phyloP scores from a whole-genome alignment of 1,139 yeast species.

The Geotrichum restrictum region DNA sequence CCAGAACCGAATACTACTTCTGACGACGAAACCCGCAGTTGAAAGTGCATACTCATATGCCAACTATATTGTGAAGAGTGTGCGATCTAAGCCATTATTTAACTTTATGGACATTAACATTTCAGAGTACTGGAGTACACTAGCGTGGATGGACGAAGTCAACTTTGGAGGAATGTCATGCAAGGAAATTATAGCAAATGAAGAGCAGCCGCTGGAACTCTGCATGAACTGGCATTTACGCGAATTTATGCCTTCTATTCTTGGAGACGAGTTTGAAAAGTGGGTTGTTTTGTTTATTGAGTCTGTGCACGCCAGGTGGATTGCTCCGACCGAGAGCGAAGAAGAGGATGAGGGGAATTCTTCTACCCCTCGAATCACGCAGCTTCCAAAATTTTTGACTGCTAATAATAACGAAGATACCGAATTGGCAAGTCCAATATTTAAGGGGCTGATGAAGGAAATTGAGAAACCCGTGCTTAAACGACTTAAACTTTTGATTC shows the following conservation, averaged over 20 bases:
- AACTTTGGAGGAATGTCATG: slow-evolving; percentile 86
- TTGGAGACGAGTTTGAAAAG: slow-evolving; percentile 78
- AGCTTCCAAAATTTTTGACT: slow-evolving; percentile 15
- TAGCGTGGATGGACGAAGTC: slow-evolving; percentile 91
- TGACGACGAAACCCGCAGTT: slow-evolving; percentile 72
- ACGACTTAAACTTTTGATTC: slow-evolving; percentile 61
- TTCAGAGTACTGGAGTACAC: slow-evolving; percentile 79
- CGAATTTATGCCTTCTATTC: slow-evolving; percentile 66
- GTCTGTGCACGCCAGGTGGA: slow-evolving; percentile 57
- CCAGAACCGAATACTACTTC: slow-evolving; percentile 66
- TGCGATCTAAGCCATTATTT: slow-evolving; percentile 77
- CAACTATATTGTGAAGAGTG: slow-evolving; percentile 75
- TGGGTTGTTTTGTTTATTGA: slow-evolving; percentile 81
- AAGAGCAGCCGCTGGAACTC: slow-evolving; percentile 59
- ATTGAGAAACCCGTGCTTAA: slow-evolving; percentile 64
- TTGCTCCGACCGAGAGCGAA: slow-evolving; percentile 37
- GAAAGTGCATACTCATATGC: slow-evolving; percentile 92
- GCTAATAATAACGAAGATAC: slow-evolving; percentile 24
- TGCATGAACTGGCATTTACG: slow-evolving; percentile 79
- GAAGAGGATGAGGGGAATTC: slow-evolving; percentile 30
- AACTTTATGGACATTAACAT: slow-evolving; percentile 74
- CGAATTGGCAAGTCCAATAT: slow-evolving; percentile 23
- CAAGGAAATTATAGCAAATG: slow-evolving; percentile 35
- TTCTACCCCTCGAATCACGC: slow-evolving; percentile 16
- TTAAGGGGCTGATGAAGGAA: slow-evolving; percentile 38